Conservation (phyloP, 352 stramenopile species). For the Phytophthora hibernalis region DNA sequence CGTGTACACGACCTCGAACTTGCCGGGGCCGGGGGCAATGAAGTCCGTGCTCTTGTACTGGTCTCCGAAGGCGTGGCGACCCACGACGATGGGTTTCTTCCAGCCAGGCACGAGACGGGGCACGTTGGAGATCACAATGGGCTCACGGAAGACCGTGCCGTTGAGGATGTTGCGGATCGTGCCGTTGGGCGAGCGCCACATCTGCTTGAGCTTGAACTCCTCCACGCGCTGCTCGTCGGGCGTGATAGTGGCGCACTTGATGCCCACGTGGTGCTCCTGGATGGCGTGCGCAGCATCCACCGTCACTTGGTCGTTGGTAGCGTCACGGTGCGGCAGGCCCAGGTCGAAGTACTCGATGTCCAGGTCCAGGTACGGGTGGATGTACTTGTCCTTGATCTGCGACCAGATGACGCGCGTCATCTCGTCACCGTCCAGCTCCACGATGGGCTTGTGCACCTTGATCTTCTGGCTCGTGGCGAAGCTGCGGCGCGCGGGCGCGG, state of each 20-base stretch:
- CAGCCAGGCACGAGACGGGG: slow-evolving; percentile 87
- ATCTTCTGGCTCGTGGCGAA: slow-evolving; percentile 71
- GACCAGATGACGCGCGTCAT: slow-evolving; percentile 87
- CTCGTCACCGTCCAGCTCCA: slow-evolving; percentile 88
- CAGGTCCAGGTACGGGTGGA: slow-evolving; percentile 84
- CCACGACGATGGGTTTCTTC: slow-evolving; percentile 89
- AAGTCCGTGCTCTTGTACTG: slow-evolving; percentile 92
- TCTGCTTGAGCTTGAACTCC: slow-evolving; percentile 88
- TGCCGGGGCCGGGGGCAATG: slow-evolving; percentile 66
- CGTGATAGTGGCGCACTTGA: slow-evolving; percentile 92
- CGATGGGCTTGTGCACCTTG: slow-evolving; percentile 75
- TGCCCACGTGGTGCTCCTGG: slow-evolving; percentile 80
- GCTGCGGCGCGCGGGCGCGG: slow-evolving; percentile 35
- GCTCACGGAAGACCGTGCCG: slow-evolving; percentile 91
- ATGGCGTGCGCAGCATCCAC: slow-evolving; percentile 84
- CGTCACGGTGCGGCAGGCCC: slow-evolving; percentile 77
- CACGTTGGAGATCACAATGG: slow-evolving; percentile 88
- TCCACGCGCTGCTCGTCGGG: slow-evolving; percentile 84
- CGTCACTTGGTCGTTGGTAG: slow-evolving; percentile 86
- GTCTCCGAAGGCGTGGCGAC: slow-evolving; percentile 89
- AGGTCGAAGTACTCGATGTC: slow-evolving; percentile 91
- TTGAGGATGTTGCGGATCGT: slow-evolving; percentile 88
- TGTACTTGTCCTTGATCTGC: slow-evolving; percentile 74
- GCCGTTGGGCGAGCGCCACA: slow-evolving; percentile 87
- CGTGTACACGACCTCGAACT: slow-evolving; percentile 85